phyloP scores from a whole-genome alignment of 805 yeast genomes.

The Pichia paraexigua region DNA sequence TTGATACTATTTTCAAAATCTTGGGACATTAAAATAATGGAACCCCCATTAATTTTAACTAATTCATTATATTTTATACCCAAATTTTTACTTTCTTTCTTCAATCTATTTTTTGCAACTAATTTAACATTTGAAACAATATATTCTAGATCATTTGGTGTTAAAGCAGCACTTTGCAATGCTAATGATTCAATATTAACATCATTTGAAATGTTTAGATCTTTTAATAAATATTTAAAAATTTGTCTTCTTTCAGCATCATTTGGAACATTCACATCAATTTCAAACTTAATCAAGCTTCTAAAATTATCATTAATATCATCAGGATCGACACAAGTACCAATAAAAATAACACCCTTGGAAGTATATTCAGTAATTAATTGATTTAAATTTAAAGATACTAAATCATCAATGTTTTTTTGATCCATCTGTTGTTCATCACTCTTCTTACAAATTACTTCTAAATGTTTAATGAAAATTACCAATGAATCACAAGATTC shows the following conservation, averaged over 20 bases:
- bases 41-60: conserved; percentile 48
- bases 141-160: conserved; percentile 72
- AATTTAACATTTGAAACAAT: conserved; percentile 61
- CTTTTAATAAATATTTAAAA: conserved; percentile 41
- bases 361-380: conserved; percentile 47
- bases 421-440: conserved; percentile 42
- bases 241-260: conserved; percentile 67
- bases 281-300: conserved; percentile 66
- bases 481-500: conserved; percentile 40
- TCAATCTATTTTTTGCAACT: conserved; percentile 44
- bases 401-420: conserved; percentile 28
- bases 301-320: conserved; percentile 57
- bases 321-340: conserved; percentile 64
- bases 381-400: conserved; percentile 48
- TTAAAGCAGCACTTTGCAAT: conserved; percentile 84
- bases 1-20: conserved; percentile 68
- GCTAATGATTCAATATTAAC: conserved; percentile 55
- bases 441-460: conserved; percentile 57
- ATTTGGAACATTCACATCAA: conserved; percentile 66
- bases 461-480: conserved; percentile 63
- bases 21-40: conserved; percentile 41
- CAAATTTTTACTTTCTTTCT: conserved; percentile 25
- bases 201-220: conserved; percentile 32
- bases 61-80: conserved; percentile 26
- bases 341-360: conserved; percentile 46